Evolutionary conservation across 768 basidiomycete genomes (phyloP), one percentile per base, ranked within the genome.

Genomic region (Agaricus blazei): DNA sequence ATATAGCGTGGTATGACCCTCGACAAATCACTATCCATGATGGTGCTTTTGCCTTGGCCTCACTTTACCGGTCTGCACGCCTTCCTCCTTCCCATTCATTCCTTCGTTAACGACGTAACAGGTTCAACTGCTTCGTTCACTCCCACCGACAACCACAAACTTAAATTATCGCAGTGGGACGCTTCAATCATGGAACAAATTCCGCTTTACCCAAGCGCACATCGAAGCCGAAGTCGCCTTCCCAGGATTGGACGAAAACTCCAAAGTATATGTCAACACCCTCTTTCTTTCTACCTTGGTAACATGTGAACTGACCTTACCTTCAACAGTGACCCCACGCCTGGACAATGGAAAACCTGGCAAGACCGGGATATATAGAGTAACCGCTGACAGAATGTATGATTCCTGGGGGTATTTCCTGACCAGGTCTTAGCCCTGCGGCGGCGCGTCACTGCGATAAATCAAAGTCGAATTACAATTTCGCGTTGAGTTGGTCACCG

Each of bases 271-370:
- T 72, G 26, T 45, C 48, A 24, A 28, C 54, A 27, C 12, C 38
- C 51, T 36, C 38, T 29, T 48, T 38, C 12, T 24, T 47, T 53
- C 47, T 4, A 15, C 50, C 29, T n/a, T 29, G 2, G 7, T 48
- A 36, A n/a, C n/a, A n/a, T n/a, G n/a, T n/a, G n/a, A n/a, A n/a
- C 15, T 4, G 19, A 27, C 8, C 9, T n/a, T 14, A 41, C 2
- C 31, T 44, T 31, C 15, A 15, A 9, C 46, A 86, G 84, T 92
- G 89, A 91, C 91, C 90, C 34, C 90, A 87, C 60, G 81, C 80
- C 2, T 93, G 91, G 92, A 90, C 88, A n/a, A 88, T 89, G 85
- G 92, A 92, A 1, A 96, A 94, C 65, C 77, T 94, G 4, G 92
- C 83, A 1, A 72, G 93, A 38, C 83, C 92, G 0, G 93, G 92